Conservation (phyloP, 2,329 filamentous ascomycete species). For the Penicillium sp. region DNA sequence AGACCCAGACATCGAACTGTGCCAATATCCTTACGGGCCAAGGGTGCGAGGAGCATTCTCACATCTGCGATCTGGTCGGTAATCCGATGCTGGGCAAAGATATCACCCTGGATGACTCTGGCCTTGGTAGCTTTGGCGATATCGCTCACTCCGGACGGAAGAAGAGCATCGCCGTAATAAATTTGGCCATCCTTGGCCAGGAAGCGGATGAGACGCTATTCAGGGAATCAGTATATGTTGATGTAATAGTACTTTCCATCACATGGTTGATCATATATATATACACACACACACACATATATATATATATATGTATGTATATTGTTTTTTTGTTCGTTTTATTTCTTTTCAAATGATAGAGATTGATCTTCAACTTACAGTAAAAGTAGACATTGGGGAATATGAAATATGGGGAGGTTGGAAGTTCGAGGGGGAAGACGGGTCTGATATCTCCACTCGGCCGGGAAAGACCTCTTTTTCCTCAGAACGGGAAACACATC, state of each 20-base stretch:
- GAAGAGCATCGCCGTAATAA: constrained; percentile 72
- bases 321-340: background rate
- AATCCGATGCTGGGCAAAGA: constrained; percentile 63
- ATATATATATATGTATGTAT: no score
- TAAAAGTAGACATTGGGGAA: constrained; percentile 13
- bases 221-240: constrained; percentile 1
- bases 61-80: constrained; percentile 59
- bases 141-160: constrained; percentile 59
- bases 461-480: constrained; percentile 21
- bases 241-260: background rate
- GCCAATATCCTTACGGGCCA: constrained; percentile 60
- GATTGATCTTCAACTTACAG: constrained; percentile 6
- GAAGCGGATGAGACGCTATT: constrained; percentile 69
- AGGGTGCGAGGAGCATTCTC: constrained; percentile 57
- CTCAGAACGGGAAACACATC: constrained; percentile 22
- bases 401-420: background rate
- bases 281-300: no score
- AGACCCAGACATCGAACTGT: constrained; percentile 68
- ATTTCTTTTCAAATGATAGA: background rate
- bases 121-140: constrained; percentile 61
- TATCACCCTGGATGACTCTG: constrained; percentile 61
- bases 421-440: background rate
- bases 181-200: constrained; percentile 66
- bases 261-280: background rate
- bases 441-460: constrained; percentile 16